Evolutionary conservation across 2,329 filamentous ascomycete species (phyloP), one percentile per base, ranked within the genome.

Genomic region (Verruconis gallopava): DNA sequence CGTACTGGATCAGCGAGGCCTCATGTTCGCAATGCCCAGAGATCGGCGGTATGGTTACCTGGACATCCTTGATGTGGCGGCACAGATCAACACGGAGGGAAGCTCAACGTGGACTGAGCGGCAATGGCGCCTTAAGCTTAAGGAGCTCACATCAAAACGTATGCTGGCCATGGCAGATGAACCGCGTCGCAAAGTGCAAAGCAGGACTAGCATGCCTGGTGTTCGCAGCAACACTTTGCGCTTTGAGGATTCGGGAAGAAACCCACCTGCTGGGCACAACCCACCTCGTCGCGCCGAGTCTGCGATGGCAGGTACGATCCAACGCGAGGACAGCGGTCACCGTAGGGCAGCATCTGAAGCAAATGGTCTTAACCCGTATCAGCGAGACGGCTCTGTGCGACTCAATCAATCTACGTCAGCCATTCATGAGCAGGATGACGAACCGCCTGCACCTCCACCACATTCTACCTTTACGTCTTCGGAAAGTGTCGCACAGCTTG

Each of bases 21-120:
- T 98, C 49, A 98, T 98, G 91, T 98, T 96, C 59, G 91, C 88
- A 4, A 93, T 98, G 79, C 89, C 91, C 0, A 85, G 83, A 51
- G 78, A 91, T 51, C 77, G 79, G 41, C 75, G 83, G 49, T 93
- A 93, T 53, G 88, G 89, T 1, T 96, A 96, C 54, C 65, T 98
- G 19, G 91, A 96, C 54, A 77, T 86, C 25, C 63, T 88, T 43
- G 91, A 98, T 55, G 84, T 96, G 13, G 78, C 80, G 3, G 72
- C 73, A 41, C 65, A 96, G 33, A 86, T 98, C 47, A 71, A 82
- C 48, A 79, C 80, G 3, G 73, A 85, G 3, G 84, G 82, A 15
- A 93, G 81, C 58, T 65, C 73, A 15, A 67, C 62, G 18, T 95
- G 88, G 86, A 78, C 69, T 35, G 91, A 96, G 61, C 72, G 79